phyloP scores from a whole-genome alignment of 129 eudicot species.

The Tagetes patula region DNA sequence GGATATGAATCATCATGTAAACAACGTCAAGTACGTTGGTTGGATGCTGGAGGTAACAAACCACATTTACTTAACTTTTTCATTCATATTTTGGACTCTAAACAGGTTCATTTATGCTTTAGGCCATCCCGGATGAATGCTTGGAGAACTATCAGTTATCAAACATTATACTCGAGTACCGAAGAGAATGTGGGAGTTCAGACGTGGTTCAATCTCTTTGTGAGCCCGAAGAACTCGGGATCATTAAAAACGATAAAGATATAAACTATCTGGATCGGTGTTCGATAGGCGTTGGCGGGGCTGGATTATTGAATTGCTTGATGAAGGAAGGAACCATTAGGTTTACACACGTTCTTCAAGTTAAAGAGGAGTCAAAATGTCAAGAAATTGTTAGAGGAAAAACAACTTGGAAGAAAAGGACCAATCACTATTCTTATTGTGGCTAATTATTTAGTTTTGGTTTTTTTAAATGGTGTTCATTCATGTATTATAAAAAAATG shows the following conservation, averaged over 20 bases:
- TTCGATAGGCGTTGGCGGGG: slow-evolving; percentile 41
- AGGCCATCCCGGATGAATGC: slow-evolving; percentile 65
- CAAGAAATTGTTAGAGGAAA: slow-evolving; percentile 83
- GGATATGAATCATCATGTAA: slow-evolving; percentile 95
- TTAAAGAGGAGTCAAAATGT: slow-evolving; percentile 47
- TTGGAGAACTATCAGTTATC: slow-evolving; percentile 64
- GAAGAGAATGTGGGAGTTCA: slow-evolving; percentile 84
- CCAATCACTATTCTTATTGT: slow-evolving; percentile 27
- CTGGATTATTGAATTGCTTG: slow-evolving; percentile 43
- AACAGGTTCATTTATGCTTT: slow-evolving; percentile 15
- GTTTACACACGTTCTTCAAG: slow-evolving; percentile 67
- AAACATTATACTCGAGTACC: slow-evolving; percentile 57
- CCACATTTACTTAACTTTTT: not conserved
- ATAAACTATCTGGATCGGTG: slow-evolving; percentile 31
- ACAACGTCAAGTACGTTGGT: slow-evolving; percentile 77
- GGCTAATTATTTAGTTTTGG: slow-evolving; percentile 7
- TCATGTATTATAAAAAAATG: slow-evolving; percentile 27
- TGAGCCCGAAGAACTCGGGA: slow-evolving; percentile 49
- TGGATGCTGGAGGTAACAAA: slow-evolving; percentile 96
- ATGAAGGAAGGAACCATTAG: slow-evolving; percentile 37
- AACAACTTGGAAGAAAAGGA: slow-evolving; percentile 75
- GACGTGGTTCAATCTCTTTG: slow-evolving; percentile 74
- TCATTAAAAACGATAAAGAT: slow-evolving; percentile 25
- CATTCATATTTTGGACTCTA: not conserved
- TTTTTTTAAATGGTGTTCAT: slow-evolving; percentile 5